Evolutionary conservation across 2,329 filamentous ascomycete genomes (phyloP).

Genomic region (Pyricularia grisea): DNA sequence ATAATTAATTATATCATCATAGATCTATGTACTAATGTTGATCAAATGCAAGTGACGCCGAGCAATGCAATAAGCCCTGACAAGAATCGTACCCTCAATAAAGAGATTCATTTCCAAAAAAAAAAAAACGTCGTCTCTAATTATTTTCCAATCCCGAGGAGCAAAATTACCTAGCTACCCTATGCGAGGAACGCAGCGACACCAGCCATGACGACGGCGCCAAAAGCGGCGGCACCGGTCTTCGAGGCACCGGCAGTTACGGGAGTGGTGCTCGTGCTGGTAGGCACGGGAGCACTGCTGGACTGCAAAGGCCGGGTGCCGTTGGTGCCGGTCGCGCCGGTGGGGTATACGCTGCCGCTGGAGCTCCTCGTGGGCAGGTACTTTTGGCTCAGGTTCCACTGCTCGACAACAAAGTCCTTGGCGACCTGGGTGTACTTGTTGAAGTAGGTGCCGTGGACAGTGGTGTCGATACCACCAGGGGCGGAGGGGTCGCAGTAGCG

Average conservation of each 20-base stretch:
- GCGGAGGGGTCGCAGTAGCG: slow-evolving; percentile 14
- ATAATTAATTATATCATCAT: background rate
- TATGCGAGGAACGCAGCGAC: background rate
- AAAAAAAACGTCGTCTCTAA: background rate
- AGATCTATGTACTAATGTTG: background rate
- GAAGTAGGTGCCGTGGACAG: slow-evolving; percentile 16
- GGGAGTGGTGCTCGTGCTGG: background rate
- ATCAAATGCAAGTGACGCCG: background rate
- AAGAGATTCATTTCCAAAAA: background rate
- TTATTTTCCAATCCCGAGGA: background rate
- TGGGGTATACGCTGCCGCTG: background rate
- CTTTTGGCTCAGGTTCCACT: slow-evolving; percentile 8
- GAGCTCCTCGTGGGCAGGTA: background rate
- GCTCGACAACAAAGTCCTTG: slow-evolving; percentile 13
- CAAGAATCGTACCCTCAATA: background rate
- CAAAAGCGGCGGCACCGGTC: background rate
- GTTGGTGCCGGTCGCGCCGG: background rate
- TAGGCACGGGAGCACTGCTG: background rate
- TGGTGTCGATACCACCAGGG: slow-evolving; percentile 8
- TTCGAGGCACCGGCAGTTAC: background rate
- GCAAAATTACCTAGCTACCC: no score
- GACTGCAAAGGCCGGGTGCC: background rate
- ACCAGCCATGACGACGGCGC: background rate
- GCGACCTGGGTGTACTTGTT: slow-evolving; percentile 14
- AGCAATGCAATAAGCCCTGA: background rate